Percentiles rank a stretch among this genome's conserved stretches.
These are phyloP conservation scores for Cubamyces sp. DNA, from an alignment of 768 basidiomycete genomes.

Conservation along the genomic window DNA sequence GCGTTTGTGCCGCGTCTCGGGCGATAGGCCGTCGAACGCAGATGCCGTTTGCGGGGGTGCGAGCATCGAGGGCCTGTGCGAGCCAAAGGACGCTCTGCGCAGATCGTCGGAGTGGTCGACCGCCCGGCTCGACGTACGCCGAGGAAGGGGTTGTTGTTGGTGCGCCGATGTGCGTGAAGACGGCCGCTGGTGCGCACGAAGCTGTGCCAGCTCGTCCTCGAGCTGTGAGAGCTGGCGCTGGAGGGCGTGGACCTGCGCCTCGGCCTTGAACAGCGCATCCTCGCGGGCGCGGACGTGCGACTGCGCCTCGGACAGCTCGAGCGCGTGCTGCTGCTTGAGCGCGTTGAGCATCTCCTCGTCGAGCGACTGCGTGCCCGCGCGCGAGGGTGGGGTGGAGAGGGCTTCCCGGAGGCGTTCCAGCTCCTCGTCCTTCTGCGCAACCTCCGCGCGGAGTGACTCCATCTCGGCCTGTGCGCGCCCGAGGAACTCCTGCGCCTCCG, in stretches of 20 bases:
- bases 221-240: slow-evolving; percentile 69
- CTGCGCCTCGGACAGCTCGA: slow-evolving; percentile 81
- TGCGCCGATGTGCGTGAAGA: slow-evolving; percentile 44
- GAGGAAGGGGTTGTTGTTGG: slow-evolving; percentile 44
- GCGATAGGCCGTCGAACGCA: slow-evolving; percentile 70
- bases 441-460: slow-evolving; percentile 67
- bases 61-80: slow-evolving; percentile 32
- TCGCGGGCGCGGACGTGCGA: slow-evolving; percentile 81
- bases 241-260: slow-evolving; percentile 65
- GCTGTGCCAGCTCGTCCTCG: slow-evolving; percentile 65
- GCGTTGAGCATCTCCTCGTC: slow-evolving; percentile 77
- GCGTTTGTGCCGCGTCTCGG: slow-evolving; percentile 81
- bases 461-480: slow-evolving; percentile 69
- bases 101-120: slow-evolving; percentile 46
- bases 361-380: slow-evolving; percentile 51
- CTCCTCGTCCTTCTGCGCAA: slow-evolving; percentile 67
- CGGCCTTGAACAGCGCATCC: slow-evolving; percentile 70
- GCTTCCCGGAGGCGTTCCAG: slow-evolving; percentile 58
- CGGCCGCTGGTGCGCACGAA: slow-evolving; percentile 45
- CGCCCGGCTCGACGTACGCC: slow-evolving; percentile 51
- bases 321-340: slow-evolving; percentile 72
- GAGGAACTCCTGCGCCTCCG: slow-evolving; percentile 68
- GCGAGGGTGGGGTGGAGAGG: slow-evolving; percentile 41
- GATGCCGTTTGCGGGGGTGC: slow-evolving; percentile 44
- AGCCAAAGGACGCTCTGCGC: slow-evolving; percentile 42